phyloP scores from a whole-genome alignment of 305 asterid species.

The Striga hermonthica region DNA sequence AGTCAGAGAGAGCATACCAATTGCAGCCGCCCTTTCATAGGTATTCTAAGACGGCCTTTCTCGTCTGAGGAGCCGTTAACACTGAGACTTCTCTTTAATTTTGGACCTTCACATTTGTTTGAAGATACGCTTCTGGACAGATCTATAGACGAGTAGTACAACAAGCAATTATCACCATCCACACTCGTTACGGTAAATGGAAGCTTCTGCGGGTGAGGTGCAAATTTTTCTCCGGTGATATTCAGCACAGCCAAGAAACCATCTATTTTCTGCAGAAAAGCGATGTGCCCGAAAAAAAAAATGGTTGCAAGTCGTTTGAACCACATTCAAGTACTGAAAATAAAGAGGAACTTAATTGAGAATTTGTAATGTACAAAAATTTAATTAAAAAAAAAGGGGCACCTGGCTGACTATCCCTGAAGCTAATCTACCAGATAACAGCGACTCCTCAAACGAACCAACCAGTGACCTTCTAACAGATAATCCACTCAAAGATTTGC shows the following conservation, averaged over 20 bases:
- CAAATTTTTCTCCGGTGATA: conserved; percentile 75
- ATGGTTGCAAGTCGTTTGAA: background rate
- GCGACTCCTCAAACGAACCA: conserved; percentile 93
- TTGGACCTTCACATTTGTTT: conserved; percentile 47
- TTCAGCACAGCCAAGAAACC: conserved; percentile 87
- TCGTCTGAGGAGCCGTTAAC: conserved; percentile 55
- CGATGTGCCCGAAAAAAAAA: background rate
- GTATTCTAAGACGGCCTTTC: conserved; percentile 65
- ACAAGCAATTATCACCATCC: conserved; percentile 70
- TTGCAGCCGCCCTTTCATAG: conserved; percentile 84
- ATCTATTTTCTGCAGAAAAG: conserved; percentile 63
- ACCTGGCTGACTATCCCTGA: conserved; percentile 76
- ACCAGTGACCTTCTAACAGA: conserved; percentile 78
- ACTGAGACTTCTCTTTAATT: conserved; percentile 65
- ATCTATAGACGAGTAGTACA: conserved; percentile 84
- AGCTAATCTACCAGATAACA: conserved; percentile 83
- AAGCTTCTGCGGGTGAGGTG: conserved; percentile 84
- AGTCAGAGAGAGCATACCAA: conserved; percentile 49
- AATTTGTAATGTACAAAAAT: conserved; percentile 8
- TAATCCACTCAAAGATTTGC: conserved; percentile 60
- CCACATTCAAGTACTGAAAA: conserved; percentile 3
- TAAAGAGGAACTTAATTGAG: background rate
- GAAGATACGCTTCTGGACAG: conserved; percentile 48
- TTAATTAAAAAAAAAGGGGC: background rate
- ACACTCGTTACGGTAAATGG: conserved; percentile 85